Evolutionary conservation across 129 eudicot species (phyloP).

Genomic region (Lactuca sativa): DNA sequence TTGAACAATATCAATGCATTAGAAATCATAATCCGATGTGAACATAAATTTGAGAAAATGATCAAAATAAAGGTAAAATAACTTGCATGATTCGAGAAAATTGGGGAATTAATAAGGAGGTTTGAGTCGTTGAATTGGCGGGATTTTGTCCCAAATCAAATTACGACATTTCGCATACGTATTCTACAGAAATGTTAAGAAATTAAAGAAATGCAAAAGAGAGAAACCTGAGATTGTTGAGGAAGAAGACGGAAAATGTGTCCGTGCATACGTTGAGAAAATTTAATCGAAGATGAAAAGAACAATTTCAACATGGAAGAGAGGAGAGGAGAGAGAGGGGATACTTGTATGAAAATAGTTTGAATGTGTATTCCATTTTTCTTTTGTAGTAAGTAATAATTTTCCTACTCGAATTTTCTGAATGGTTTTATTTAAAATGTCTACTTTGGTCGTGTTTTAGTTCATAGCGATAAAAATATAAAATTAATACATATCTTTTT

Average conservation of each 20-base stretch:
- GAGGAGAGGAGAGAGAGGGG: neutral
- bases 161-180: neutral
- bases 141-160: neutral
- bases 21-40: neutral
- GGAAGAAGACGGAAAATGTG: neutral
- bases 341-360: constrained; percentile 2
- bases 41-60: neutral
- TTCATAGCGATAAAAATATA: too few relatives aligned
- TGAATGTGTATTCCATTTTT: neutral
- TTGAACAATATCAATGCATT: neutral
- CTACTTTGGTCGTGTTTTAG: too few relatives aligned
- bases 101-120: neutral
- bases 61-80: neutral
- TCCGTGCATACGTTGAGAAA: neutral
- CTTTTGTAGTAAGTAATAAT: neutral
- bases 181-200: neutral
- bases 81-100: neutral
- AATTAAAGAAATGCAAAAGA: neutral
- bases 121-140: neutral
- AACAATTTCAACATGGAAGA: neutral
- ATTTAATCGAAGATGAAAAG: neutral
- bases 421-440: too few relatives aligned
- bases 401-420: neutral
- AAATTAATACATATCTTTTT: too few relatives aligned
- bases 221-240: constrained; percentile 19